Percentiles rank a stretch among this genome's conserved stretches.
phyloP scores from a whole-genome alignment of 2,329 filamentous ascomycete genomes.

The Lomentospora prolificans region DNA sequence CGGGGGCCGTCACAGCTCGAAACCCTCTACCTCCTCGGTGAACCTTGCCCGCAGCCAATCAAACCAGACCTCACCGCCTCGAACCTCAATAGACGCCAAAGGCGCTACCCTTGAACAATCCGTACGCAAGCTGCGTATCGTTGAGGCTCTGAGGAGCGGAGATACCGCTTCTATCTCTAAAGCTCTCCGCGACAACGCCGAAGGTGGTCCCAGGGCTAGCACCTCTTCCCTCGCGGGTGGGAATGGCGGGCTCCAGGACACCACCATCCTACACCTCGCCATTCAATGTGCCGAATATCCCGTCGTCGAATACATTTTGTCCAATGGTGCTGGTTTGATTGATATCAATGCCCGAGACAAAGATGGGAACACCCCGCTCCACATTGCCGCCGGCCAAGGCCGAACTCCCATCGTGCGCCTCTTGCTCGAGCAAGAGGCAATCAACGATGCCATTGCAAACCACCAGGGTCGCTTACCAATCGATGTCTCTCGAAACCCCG shows the following conservation, averaged over 20 bases:
- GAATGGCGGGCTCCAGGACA: conserved; percentile 57
- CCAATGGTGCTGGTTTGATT: conserved; percentile 54
- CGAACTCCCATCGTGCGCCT: conserved; percentile 72
- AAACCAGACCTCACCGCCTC: conserved; percentile 10
- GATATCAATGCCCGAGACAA: conserved; percentile 67
- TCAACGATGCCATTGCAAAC: conserved; percentile 85
- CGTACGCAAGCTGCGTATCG: conserved; percentile 85
- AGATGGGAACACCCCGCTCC: conserved; percentile 88
- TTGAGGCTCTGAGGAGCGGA: conserved; percentile 82
- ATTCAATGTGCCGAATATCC: conserved; percentile 90
- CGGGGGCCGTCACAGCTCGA: conserved; percentile 33
- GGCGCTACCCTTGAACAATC: conserved; percentile 73
- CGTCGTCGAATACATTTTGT: conserved; percentile 91
- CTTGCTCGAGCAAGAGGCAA: conserved; percentile 68
- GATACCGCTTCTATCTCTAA: conserved; percentile 86
- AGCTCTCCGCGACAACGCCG: conserved; percentile 60
- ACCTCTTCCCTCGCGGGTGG: conserved; percentile 40
- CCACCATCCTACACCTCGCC: conserved; percentile 82
- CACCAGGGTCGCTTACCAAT: conserved; percentile 75
- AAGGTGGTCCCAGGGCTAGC: conserved; percentile 43
- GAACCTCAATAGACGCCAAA: conserved; percentile 25
- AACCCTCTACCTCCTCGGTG: conserved; percentile 34
- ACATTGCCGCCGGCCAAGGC: conserved; percentile 76
- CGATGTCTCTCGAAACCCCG: conserved; percentile 81
- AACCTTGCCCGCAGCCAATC: conserved; percentile 21